Conservation (phyloP, 345 rosid species). For the Acer yangbiense region DNA sequence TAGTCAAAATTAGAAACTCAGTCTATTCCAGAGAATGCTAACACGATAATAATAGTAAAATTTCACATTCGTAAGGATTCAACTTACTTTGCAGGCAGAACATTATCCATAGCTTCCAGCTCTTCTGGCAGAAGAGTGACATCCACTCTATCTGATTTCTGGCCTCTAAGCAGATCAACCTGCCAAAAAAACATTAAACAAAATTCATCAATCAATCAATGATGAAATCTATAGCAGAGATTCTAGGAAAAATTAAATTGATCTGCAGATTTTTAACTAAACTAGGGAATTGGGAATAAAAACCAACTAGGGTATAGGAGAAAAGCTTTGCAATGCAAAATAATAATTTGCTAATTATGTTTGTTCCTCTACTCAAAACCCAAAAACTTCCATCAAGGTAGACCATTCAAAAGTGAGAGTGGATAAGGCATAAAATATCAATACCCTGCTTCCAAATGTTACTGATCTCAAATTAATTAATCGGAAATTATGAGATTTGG, state of each 20-base stretch:
- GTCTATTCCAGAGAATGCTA: neutral
- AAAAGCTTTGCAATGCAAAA: neutral
- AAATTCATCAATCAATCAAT: neutral
- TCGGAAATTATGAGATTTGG: neutral
- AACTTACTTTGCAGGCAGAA: slow-evolving; percentile 91
- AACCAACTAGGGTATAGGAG: neutral
- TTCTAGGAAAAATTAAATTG: neutral
- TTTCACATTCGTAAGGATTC: neutral
- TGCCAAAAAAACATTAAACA: slow-evolving; percentile 22
- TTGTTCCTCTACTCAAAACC: neutral
- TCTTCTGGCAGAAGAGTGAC: slow-evolving; percentile 93
- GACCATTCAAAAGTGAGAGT: no score
- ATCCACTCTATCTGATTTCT: slow-evolving; percentile 88
- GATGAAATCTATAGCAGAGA: neutral
- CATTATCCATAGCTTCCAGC: slow-evolving; percentile 85
- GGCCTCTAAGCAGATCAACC: slow-evolving; percentile 97
- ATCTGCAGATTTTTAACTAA: neutral
- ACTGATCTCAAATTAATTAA: neutral
- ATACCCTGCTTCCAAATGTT: neutral
- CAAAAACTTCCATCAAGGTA: neutral
- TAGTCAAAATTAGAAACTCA: slow-evolving; percentile 2
- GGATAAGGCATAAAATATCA: neutral
- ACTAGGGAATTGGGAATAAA: neutral
- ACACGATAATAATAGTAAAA: neutral
- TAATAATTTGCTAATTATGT: neutral